Evolutionary conservation across 768 basidiomycete genomes (phyloP).

Genomic region (Suillus subluteus): DNA sequence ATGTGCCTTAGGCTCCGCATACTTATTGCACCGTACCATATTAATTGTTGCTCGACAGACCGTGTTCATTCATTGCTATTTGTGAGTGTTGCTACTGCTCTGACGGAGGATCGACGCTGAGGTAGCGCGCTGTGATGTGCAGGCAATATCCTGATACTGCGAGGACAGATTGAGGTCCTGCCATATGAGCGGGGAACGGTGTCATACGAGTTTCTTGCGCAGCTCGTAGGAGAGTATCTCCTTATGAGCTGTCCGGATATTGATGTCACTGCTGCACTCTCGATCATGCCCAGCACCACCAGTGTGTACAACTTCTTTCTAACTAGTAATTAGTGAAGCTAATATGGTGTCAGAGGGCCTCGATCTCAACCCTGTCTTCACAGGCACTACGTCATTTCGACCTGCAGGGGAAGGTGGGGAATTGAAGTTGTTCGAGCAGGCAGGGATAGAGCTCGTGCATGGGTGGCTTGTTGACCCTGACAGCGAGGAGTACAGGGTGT

Average conservation of each 20-base stretch:
- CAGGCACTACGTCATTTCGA: slow-evolving; percentile 65
- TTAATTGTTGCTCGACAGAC: slow-evolving; percentile 46
- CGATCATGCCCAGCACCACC: slow-evolving; percentile 61
- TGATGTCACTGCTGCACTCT: slow-evolving; percentile 35
- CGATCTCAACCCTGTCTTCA: slow-evolving; percentile 87
- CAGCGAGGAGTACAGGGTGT: slow-evolving; percentile 57
- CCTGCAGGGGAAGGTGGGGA: slow-evolving; percentile 72
- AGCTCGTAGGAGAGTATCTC: slow-evolving; percentile 83
- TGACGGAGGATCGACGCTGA: background rate
- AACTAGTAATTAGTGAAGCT: background rate
- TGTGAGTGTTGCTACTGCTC: slow-evolving; percentile 48
- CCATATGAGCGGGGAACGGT: slow-evolving; percentile 69
- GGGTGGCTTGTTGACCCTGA: slow-evolving; percentile 67
- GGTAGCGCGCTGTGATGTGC: slow-evolving; percentile 1
- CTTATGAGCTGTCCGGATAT: slow-evolving; percentile 56
- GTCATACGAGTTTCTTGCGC: slow-evolving; percentile 84
- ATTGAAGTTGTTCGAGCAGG: slow-evolving; percentile 83
- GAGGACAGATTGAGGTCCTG: slow-evolving; percentile 77
- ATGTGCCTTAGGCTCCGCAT: background rate
- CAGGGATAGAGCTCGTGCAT: slow-evolving; percentile 80
- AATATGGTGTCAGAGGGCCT: slow-evolving; percentile 65
- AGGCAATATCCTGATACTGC: slow-evolving; percentile 89
- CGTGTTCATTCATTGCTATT: slow-evolving; percentile 90
- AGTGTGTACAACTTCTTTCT: slow-evolving; percentile 49
- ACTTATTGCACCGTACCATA: background rate